Conservation (phyloP, 2,329 filamentous ascomycete genomes). For the Aspergillus aculeatinus region DNA sequence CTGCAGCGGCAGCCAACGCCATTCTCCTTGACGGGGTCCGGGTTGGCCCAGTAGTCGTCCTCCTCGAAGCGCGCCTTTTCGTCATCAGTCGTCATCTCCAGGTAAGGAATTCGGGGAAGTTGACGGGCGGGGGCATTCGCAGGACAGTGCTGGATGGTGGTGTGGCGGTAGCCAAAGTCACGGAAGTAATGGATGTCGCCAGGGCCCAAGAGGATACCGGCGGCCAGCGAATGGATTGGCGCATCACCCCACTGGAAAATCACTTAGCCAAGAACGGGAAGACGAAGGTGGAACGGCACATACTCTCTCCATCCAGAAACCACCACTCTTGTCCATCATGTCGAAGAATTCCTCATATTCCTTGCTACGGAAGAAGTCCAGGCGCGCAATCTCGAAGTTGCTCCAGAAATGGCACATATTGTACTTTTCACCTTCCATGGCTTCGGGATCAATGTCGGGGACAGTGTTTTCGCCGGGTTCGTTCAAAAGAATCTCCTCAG, state of each 20-base stretch:
- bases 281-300: slow-evolving; percentile 36
- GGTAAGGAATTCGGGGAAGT: slow-evolving; percentile 73
- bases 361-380: slow-evolving; percentile 96
- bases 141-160: slow-evolving; percentile 97
- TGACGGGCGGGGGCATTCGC: slow-evolving; percentile 91
- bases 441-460: slow-evolving; percentile 82
- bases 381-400: slow-evolving; percentile 94
- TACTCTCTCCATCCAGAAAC: slow-evolving; percentile 99
- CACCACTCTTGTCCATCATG: slow-evolving; percentile 97
- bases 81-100: slow-evolving; percentile 77
- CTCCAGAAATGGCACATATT: slow-evolving; percentile 99
- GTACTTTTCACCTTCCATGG: slow-evolving; percentile 96
- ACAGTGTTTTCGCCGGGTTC: slow-evolving; percentile 69
- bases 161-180: slow-evolving; percentile 96
- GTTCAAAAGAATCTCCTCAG: slow-evolving; percentile 76
- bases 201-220: slow-evolving; percentile 77
- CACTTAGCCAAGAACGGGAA: slow-evolving; percentile 9
- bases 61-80: slow-evolving; percentile 85
- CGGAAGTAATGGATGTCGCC: slow-evolving; percentile 97
- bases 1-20: slow-evolving; percentile 94
- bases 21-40: slow-evolving; percentile 86
- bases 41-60: slow-evolving; percentile 92
- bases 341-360: slow-evolving; percentile 97
- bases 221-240: slow-evolving; percentile 94
- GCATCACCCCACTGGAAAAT: slow-evolving; percentile 86